A percentile compares a stretch with the other conserved stretches of the same genome.
Evolutionary conservation across 306 rosid species (phyloP).

Genomic region (Gleditsia sinensis): DNA sequence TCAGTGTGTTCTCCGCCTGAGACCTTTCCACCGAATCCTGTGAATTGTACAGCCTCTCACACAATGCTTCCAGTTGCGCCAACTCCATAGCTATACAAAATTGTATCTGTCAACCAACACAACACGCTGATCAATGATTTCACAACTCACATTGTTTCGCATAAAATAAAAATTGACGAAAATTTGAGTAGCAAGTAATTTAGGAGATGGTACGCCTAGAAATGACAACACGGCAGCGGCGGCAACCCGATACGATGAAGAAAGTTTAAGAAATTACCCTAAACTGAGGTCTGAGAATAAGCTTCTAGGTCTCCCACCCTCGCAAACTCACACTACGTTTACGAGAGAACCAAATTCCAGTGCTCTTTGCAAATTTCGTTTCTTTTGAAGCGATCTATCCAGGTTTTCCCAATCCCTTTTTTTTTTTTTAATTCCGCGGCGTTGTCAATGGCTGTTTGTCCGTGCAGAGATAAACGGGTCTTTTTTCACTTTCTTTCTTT

Average conservation of each 20-base stretch:
- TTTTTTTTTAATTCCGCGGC: too few relatives aligned
- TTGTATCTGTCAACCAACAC: background rate
- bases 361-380: constrained; percentile 8
- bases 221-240: background rate
- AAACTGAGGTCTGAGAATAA: constrained; percentile 12
- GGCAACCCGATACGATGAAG: constrained; percentile 16
- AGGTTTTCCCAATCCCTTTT: constrained; percentile 46
- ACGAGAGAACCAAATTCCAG: constrained; percentile 6
- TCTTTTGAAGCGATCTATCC: constrained; percentile 32
- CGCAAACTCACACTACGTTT: constrained; percentile 30
- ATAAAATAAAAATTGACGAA: background rate
- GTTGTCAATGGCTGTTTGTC: background rate
- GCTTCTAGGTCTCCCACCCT: background rate
- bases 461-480: background rate
- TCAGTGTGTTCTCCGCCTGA: constrained; percentile 62
- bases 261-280: constrained; percentile 7
- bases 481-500: too few relatives aligned
- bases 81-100: constrained; percentile 44
- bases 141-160: background rate
- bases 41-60: constrained; percentile 65
- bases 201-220: background rate
- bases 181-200: background rate
- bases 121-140: background rate
- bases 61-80: constrained; percentile 62
- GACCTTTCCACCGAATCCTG: constrained; percentile 64